Evolutionary conservation across 2,329 filamentous ascomycete genomes (phyloP), one percentile per base, ranked within the genome.

Genomic region (Geoglossum cookeanum): DNA sequence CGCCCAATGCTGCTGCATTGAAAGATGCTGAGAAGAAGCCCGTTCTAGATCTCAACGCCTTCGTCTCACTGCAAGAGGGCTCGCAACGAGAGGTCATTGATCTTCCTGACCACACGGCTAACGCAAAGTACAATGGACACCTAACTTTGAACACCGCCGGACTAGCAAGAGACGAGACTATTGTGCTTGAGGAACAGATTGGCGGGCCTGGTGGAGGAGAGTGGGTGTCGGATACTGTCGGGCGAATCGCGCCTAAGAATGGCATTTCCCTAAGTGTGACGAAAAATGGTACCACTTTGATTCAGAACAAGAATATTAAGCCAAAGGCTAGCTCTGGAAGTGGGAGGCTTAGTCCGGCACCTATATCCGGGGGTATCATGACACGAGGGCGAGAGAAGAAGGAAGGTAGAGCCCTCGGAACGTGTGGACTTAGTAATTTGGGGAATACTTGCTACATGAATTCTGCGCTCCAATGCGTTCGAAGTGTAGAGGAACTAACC

Each of bases 401-500:
- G 62, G 79, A 81, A 44, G 85, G 85, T 8, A 81, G 82, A 60
- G 79, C 80, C 11, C 70, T 81, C 37, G 92, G 92, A 35, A 84
- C 83, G 45, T 85, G 90, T 47, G 92, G 92, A 37, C 73, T 98
- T 56, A 81, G 80, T 61, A 98, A 98, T 65, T 73, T 98, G 13
- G 92, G 92, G 54, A 98, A 98, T 65, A 97, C 92, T 0, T 98
- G 92, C 71, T 98, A 98, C 72, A 96, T 97, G 90, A 97, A 97
- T 69, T 95, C 91, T 27, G 92, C 92, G 8, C 75, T 97, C 57
- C 92, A 98, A 68, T 98, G 92, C 68, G 80, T 98, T 55, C 83
- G 91, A 55, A 94, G 87, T 63, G 89, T 96, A 0, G 87, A 95
- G 66, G 92, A 98, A 69, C 73, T 98, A 61, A 91, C 88, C 4